Base-by-base conservation (phyloP, 306 rosid genomes). In the Vigna angularis region DNA sequence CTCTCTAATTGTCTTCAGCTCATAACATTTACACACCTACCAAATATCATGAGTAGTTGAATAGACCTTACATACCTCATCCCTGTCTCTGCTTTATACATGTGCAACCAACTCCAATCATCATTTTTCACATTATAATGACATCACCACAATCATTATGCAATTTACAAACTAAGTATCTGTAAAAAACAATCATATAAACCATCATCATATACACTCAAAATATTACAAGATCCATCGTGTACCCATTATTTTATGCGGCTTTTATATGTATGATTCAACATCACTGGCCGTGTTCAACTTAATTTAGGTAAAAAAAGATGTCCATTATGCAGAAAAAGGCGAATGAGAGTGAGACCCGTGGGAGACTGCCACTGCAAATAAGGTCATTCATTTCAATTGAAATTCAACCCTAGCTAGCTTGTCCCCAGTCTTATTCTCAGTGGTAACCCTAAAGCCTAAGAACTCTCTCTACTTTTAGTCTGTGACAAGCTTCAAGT, bases 371-470 rank as follows among this genome's bases (percentile, higher is more conserved):
- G 78, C 13, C 81, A 61, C 67, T 68, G 85, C 81, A 81, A 70
- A 75, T 44, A 61, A 63, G 82, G 85, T 51, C 66, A 66, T 51
- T 62, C 63, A 82, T 42, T 59, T 56, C 6, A 66, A 67, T 69
- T 80, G 48, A 84, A 74, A 66, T 72, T 85, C 51, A 77, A 73
- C 74, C 49, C 72, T 75, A 50, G 63, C 14, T 76, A 55, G 81
- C 20, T 65, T 65, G 80, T 58, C 76, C 82, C 76, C 73, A 61
- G 83, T 81, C 79, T 81, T 45, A 66, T 66, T 51, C 57, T 68
- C 30, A 34, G 79, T 73, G 77, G 79, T n/a, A 84, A 80, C 77
- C 83, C 77, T 61, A 77, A 81, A 81, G 78, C 85, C 88, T 81
- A 77, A 77, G 77, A 73, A 73, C 74, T 51, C 83, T 73, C 79